Percentiles rank a stretch among this genome's conserved stretches.
Evolutionary conservation across 495 filamentous ascomycete species (phyloP).

Genomic region (Aspergillus funiculosus): DNA sequence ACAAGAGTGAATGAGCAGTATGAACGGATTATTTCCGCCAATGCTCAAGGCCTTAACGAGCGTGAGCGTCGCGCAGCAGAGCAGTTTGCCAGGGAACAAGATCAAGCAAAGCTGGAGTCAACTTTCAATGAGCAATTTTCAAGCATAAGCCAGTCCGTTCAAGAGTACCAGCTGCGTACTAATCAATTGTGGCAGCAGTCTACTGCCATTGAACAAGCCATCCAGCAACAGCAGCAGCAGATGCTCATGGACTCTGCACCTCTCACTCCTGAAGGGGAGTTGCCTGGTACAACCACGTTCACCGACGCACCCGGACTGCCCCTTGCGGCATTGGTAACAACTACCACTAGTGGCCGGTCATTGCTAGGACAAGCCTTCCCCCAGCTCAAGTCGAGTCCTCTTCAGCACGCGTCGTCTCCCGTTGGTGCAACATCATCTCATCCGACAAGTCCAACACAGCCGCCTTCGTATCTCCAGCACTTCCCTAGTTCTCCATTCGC

Average conservation of each 20-base stretch:
- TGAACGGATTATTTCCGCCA: constrained; percentile 69
- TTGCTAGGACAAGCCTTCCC: constrained; percentile 39
- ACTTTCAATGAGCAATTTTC: constrained; percentile 43
- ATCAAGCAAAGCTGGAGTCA: constrained; percentile 53
- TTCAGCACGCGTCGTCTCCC: constrained; percentile 36
- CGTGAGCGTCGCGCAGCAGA: constrained; percentile 65
- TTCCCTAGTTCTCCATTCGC: constrained; percentile 35
- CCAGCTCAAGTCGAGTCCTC: constrained; percentile 36
- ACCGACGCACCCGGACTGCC: constrained; percentile 26
- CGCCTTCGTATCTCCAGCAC: constrained; percentile 32
- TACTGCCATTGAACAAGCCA: constrained; percentile 41
- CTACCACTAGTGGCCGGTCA: constrained; percentile 31
- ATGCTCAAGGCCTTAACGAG: constrained; percentile 67
- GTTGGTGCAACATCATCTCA: constrained; percentile 32
- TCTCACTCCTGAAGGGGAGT: constrained; percentile 44
- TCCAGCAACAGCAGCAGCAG: constrained; percentile 42
- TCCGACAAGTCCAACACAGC: constrained; percentile 36
- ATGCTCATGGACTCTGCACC: constrained; percentile 42
- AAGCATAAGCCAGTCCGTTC: constrained; percentile 40
- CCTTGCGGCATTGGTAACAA: constrained; percentile 25
- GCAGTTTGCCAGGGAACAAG: constrained; percentile 58
- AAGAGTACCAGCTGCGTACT: constrained; percentile 44
- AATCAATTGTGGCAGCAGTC: constrained; percentile 47
- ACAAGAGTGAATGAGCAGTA: constrained; percentile 73
- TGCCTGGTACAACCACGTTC: constrained; percentile 44